phyloP scores from a whole-genome alignment of 495 filamentous ascomycete genomes.

The Glutinoglossum americanum region DNA sequence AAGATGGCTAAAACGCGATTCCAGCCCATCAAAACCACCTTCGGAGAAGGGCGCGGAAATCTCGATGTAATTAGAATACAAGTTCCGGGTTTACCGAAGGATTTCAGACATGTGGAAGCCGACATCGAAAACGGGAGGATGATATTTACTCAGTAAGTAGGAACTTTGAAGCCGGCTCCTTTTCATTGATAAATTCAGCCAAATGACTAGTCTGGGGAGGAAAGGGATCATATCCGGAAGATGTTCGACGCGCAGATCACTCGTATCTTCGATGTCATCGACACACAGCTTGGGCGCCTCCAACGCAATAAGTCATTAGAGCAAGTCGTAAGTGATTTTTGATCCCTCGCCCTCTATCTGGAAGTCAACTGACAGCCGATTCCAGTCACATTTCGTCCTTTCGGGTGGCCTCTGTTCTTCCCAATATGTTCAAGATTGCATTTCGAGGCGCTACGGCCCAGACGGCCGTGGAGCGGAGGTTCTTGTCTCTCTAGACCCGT shows the following conservation, averaged over 20 bases:
- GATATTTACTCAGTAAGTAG: background rate
- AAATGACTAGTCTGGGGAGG: no score
- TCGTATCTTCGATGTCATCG: background rate
- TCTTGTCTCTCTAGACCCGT: background rate
- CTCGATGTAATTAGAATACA: background rate
- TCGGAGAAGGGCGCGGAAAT: background rate
- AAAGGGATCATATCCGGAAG: background rate
- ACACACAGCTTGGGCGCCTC: background rate
- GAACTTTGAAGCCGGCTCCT: background rate
- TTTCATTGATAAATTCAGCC: background rate
- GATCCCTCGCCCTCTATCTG: background rate
- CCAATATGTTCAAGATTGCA: slow-evolving; percentile 15
- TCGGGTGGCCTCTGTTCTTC: slow-evolving; percentile 20
- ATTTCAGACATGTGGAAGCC: background rate
- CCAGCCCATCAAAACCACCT: background rate
- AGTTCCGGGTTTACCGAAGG: background rate
- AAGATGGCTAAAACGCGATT: background rate
- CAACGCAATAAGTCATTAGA: background rate
- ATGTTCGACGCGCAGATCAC: background rate
- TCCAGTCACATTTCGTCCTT: slow-evolving; percentile 13
- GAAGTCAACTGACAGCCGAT: background rate
- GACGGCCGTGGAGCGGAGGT: background rate
- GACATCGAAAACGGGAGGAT: background rate
- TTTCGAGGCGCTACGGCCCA: background rate
- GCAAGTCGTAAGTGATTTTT: background rate